Conservation (phyloP, 306 rosid species). For the Dryas octopetala region DNA sequence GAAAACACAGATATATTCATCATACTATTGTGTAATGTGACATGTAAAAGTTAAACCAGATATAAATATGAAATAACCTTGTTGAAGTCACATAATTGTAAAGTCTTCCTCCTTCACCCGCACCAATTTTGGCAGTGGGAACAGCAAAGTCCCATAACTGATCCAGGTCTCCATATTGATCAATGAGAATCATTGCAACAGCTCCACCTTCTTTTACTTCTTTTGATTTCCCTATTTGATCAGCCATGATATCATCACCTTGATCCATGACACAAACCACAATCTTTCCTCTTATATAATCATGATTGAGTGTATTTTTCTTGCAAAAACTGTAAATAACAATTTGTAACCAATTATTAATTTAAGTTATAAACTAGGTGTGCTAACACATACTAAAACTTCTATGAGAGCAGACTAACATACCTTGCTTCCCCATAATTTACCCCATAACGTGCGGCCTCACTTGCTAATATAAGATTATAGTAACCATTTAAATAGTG, state of each 20-base stretch:
- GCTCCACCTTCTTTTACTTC: constrained; percentile 1
- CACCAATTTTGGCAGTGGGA: background rate
- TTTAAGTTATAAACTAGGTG: too few relatives aligned
- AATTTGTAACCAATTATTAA: background rate
- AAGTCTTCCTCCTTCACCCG: background rate
- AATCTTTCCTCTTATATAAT: background rate
- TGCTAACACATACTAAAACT: too few relatives aligned
- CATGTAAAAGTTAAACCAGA: too few relatives aligned
- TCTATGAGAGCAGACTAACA: too few relatives aligned
- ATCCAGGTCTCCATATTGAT: background rate
- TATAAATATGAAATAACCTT: background rate
- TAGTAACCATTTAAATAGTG: background rate
- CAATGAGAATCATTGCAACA: background rate
- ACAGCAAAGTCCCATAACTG: background rate
- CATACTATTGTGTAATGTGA: too few relatives aligned
- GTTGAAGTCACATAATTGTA: background rate
- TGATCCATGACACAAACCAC: background rate
- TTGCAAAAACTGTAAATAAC: background rate
- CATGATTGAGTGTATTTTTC: background rate
- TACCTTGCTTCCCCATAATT: background rate
- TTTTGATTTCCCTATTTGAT: background rate
- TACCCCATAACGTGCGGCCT: background rate
- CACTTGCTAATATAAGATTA: background rate
- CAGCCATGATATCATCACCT: too few relatives aligned
- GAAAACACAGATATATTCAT: too few relatives aligned